These are phyloP conservation scores for Solanum pinnatisectum DNA, from an alignment of 257 asterid genomes.

Conservation along the genomic window DNA sequence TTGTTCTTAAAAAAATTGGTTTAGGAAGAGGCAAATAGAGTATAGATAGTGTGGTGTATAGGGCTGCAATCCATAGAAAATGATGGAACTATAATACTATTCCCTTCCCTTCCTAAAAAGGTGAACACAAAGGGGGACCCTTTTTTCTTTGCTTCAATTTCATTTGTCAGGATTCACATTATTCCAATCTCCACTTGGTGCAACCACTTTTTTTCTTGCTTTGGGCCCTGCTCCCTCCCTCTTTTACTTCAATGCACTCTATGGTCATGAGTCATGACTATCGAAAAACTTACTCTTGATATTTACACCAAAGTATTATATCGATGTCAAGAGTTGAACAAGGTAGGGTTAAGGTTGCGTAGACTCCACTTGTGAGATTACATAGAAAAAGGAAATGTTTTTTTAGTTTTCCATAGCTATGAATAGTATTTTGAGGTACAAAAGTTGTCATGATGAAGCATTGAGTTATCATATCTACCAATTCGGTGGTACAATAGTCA, in stretches of 20 bases:
- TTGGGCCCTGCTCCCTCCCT: background rate
- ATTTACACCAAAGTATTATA: background rate
- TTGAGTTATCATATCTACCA: constrained; percentile 16
- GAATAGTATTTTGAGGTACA: background rate
- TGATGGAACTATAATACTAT: background rate
- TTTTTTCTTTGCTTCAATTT: background rate
- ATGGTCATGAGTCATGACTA: background rate
- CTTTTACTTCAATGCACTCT: background rate
- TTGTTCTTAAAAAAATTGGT: too few relatives aligned
- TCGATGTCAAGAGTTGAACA: background rate
- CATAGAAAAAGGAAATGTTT: background rate
- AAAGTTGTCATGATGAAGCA: constrained; percentile 5
- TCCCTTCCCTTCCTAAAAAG: background rate
- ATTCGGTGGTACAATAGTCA: constrained; percentile 16
- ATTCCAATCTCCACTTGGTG: background rate
- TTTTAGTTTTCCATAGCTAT: background rate
- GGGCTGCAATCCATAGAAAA: constrained; percentile 1
- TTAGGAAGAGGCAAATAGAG: background rate
- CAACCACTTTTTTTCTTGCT: constrained; percentile 4
- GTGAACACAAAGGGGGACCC: background rate
- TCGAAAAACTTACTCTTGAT: background rate
- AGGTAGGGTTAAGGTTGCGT: too few relatives aligned
- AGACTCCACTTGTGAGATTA: background rate
- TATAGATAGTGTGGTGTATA: background rate
- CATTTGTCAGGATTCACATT: background rate